Percentiles rank a stretch among this genome's conserved stretches.
These are phyloP conservation scores for Stereum hirsutum DNA, from an alignment of 1,284 basidiomycete species.

Conservation along the genomic window DNA sequence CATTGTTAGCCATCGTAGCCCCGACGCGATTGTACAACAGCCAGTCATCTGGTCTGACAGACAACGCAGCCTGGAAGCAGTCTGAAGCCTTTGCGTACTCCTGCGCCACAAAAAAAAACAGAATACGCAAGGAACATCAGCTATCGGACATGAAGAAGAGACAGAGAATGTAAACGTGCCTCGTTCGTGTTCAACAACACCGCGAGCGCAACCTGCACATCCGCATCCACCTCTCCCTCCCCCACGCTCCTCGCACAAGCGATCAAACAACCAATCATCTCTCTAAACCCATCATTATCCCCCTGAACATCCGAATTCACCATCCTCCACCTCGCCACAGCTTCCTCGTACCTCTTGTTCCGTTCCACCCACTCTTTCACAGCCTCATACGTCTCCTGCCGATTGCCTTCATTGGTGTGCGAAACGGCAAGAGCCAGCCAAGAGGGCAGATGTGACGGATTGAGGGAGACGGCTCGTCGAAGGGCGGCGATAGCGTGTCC, in stretches of 20 bases:
- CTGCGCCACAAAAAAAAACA: constrained; percentile 24
- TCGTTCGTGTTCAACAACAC: constrained; percentile 90
- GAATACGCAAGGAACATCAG: constrained; percentile 1
- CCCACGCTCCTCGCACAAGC: constrained; percentile 51
- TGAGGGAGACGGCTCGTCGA: constrained; percentile 72
- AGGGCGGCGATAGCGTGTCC: constrained; percentile 85
- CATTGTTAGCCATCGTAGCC: constrained; percentile 92
- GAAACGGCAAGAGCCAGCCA: constrained; percentile 92
- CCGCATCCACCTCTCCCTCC: constrained; percentile 71
- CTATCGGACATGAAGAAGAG: not conserved
- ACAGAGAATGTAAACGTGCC: constrained; percentile 31
- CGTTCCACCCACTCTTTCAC: constrained; percentile 75
- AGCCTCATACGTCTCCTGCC: constrained; percentile 66
- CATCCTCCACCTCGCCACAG: constrained; percentile 33
- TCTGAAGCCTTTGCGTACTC: constrained; percentile 91
- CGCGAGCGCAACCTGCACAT: constrained; percentile 92
- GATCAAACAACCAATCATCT: constrained; percentile 56
- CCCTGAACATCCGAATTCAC: constrained; percentile 20
- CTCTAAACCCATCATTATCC: constrained; percentile 30
- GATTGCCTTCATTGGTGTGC: constrained; percentile 86
- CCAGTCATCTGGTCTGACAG: constrained; percentile 92
- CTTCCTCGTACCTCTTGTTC: constrained; percentile 44
- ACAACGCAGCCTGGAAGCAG: constrained; percentile 87
- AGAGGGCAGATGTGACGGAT: constrained; percentile 68
- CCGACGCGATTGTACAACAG: constrained; percentile 93